These are phyloP conservation scores for Arthrobotrys megalospora DNA, from an alignment of 2,329 filamentous ascomycete species.

Conservation along the genomic window DNA sequence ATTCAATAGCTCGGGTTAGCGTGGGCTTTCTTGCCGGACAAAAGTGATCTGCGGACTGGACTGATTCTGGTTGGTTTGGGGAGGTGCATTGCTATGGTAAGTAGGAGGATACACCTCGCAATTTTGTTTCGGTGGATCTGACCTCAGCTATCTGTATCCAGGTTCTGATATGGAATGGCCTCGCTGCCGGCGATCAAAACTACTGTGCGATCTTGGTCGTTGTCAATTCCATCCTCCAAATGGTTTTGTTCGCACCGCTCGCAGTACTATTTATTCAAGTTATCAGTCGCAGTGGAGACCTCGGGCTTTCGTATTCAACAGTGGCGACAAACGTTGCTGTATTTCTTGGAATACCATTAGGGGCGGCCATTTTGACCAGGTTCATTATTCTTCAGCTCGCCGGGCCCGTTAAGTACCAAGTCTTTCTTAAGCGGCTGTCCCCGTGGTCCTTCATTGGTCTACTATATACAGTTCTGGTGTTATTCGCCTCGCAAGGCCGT, in stretches of 20 bases:
- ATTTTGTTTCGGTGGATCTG: background rate
- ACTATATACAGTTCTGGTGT: slow-evolving; percentile 86
- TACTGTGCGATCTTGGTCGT: slow-evolving; percentile 87
- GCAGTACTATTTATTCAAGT: slow-evolving; percentile 79
- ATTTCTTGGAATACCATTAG: slow-evolving; percentile 87
- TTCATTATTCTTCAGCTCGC: slow-evolving; percentile 72
- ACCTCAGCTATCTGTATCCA: slow-evolving; percentile 62
- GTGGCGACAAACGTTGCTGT: slow-evolving; percentile 86
- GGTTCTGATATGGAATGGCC: slow-evolving; percentile 82
- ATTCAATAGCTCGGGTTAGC: slow-evolving; percentile 76
- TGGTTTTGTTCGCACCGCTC: slow-evolving; percentile 80
- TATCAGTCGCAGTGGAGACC: slow-evolving; percentile 66
- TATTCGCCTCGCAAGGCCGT: slow-evolving; percentile 85
- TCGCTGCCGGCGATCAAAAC: slow-evolving; percentile 82
- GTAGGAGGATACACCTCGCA: slow-evolving; percentile 61
- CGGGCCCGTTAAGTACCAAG: slow-evolving; percentile 76
- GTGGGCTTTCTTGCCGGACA: slow-evolving; percentile 78
- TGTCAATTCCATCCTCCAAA: slow-evolving; percentile 81
- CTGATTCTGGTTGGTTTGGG: slow-evolving; percentile 87
- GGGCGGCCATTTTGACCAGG: slow-evolving; percentile 81
- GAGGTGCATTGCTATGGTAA: slow-evolving; percentile 88
- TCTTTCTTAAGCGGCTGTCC: slow-evolving; percentile 79
- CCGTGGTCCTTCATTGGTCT: slow-evolving; percentile 86
- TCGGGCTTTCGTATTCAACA: slow-evolving; percentile 72
- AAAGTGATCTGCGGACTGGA: slow-evolving; percentile 74